These are phyloP conservation scores for Termitomyces sp. DNA, from an alignment of 768 basidiomycete genomes.

Conservation along the genomic window DNA sequence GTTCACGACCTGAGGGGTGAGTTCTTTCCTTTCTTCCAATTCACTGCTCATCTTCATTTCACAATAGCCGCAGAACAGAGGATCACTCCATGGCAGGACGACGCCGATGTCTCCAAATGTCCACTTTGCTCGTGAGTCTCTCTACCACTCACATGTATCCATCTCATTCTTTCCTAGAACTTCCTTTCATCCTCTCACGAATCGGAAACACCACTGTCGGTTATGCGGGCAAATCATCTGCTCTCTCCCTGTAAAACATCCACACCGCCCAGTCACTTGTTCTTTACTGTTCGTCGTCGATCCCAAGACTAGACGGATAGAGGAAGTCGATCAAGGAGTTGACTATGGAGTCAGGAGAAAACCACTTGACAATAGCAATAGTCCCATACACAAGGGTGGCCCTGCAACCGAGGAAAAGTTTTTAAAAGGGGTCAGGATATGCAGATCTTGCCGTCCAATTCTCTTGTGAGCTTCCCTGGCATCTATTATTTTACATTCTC, in stretches of 20 bases:
- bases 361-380: conserved; percentile 26
- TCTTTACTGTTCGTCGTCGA: conserved; percentile 88
- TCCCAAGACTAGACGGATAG: conserved; percentile 67
- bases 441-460: conserved; percentile 75
- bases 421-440: conserved; percentile 84
- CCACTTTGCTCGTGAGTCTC: conserved; percentile 74
- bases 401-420: conserved; percentile 74
- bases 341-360: conserved; percentile 75
- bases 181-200: conserved; percentile 85
- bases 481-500: not conserved
- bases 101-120: conserved; percentile 72
- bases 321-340: conserved; percentile 81
- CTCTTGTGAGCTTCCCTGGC: conserved; percentile 58
- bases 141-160: not conserved
- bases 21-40: conserved; percentile 5
- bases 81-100: conserved; percentile 95
- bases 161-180: conserved; percentile 30
- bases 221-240: conserved; percentile 92
- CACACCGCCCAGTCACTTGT: conserved; percentile 64
- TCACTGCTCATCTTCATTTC: not conserved
- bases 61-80: conserved; percentile 74
- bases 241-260: conserved; percentile 74
- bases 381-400: conserved; percentile 33
- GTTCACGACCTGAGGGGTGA: conserved; percentile 69
- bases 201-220: conserved; percentile 95